Evolutionary conservation across 1,284 basidiomycete species (phyloP).

Genomic region (Boletus smithii): DNA sequence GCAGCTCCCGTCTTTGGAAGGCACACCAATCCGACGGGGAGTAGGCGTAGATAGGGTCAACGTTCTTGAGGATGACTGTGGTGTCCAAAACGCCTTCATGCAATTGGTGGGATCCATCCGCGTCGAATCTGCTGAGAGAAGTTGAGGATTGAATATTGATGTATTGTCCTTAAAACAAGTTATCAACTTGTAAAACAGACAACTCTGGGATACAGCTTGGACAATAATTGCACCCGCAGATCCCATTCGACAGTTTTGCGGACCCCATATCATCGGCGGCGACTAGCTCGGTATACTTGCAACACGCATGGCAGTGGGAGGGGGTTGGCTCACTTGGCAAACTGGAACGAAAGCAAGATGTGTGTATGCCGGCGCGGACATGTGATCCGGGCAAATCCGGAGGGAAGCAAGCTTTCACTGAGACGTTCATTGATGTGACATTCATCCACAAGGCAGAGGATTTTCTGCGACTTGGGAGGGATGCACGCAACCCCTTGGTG

Average conservation of each 20-base stretch:
- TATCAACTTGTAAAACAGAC: no score
- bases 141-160: no score
- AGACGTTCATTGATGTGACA: no score
- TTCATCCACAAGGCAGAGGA: conserved; percentile 36
- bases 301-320: no score
- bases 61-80: no score
- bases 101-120: no score
- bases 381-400: conserved; percentile 38
- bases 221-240: conserved; percentile 34
- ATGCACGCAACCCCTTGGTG: conserved; percentile 15
- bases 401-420: no score
- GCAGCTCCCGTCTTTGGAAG: neutral
- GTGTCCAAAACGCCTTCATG: no score
- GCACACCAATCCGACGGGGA: conserved; percentile 8
- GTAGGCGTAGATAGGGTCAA: accelerated
- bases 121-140: no score
- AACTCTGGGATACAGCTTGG: no score
- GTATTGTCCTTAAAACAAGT: no score
- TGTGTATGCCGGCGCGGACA: conserved; percentile 38
- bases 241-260: conserved; percentile 36
- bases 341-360: conserved; percentile 37
- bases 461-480: conserved; percentile 35
- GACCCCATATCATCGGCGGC: conserved; percentile 21
- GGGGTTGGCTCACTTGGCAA: conserved; percentile 36
- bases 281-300: neutral